phyloP scores from a whole-genome alignment of 2,329 filamentous ascomycete genomes.

The Ascochyta fabae region DNA sequence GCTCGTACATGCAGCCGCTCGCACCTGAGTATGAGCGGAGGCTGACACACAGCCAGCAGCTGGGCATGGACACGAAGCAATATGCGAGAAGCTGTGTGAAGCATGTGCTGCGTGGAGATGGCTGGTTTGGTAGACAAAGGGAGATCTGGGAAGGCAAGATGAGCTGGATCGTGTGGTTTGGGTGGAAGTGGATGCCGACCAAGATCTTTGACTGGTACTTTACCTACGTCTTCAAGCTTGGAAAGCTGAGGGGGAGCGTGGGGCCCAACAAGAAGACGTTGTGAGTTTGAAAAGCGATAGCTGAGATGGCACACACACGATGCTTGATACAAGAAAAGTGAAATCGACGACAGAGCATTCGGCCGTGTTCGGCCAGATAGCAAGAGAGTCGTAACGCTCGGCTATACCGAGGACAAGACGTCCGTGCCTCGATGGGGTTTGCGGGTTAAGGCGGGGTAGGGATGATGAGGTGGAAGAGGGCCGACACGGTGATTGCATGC shows the following conservation, averaged over 20 bases:
- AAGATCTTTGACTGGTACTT: conserved; percentile 54
- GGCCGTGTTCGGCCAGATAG: conserved; percentile 2
- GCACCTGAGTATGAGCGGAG: conserved; percentile 59
- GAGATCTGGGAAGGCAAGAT: conserved; percentile 64
- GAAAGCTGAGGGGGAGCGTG: conserved; percentile 52
- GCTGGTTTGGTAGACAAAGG: conserved; percentile 49
- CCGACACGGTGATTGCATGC: not conserved
- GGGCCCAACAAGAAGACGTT: conserved; percentile 39
- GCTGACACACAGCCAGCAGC: conserved; percentile 61
- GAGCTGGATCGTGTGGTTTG: conserved; percentile 57
- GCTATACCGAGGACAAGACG: conserved; percentile 2
- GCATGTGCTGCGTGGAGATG: conserved; percentile 54
- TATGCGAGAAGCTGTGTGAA: conserved; percentile 64
- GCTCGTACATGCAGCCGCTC: conserved; percentile 61
- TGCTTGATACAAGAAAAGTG: not conserved
- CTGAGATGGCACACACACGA: too few species aligned
- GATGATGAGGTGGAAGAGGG: not conserved
- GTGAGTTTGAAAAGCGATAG: not conserved
- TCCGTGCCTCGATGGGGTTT: conserved; percentile 10
- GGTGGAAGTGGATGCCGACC: conserved; percentile 55
- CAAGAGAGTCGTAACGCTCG: conserved; percentile 5
- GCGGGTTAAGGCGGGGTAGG: conserved; percentile 19
- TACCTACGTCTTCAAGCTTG: conserved; percentile 59
- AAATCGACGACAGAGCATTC: not conserved
- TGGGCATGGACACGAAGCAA: conserved; percentile 57